A percentile compares a stretch with the other conserved stretches of the same genome.
These are phyloP conservation scores for Phaeosphaeriaceae sp. DNA, from an alignment of 2,329 filamentous ascomycete species.

Conservation along the genomic window DNA sequence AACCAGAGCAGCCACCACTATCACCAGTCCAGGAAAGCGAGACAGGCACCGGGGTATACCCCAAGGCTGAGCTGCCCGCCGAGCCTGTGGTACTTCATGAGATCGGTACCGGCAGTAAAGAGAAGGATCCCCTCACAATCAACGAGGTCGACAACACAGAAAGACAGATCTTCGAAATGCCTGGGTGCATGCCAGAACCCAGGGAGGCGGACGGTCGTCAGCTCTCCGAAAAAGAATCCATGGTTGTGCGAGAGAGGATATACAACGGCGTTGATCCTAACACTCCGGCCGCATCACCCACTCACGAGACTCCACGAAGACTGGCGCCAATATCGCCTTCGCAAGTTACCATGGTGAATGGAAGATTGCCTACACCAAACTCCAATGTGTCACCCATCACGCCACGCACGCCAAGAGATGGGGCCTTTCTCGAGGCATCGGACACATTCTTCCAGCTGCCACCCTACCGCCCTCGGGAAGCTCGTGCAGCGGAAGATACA, in stretches of 20 bases:
- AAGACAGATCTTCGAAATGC: slow-evolving; percentile 57
- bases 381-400: slow-evolving; percentile 38
- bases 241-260: slow-evolving; percentile 53
- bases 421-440: slow-evolving; percentile 38
- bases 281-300: slow-evolving; percentile 24
- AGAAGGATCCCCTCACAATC: slow-evolving; percentile 23
- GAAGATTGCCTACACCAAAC: slow-evolving; percentile 21
- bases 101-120: slow-evolving; percentile 21
- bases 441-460: slow-evolving; percentile 42
- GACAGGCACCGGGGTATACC: slow-evolving; percentile 46
- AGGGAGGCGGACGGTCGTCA: slow-evolving; percentile 58
- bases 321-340: slow-evolving; percentile 32
- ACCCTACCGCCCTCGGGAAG: slow-evolving; percentile 30
- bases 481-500: slow-evolving; percentile 34
- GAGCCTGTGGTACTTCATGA: slow-evolving; percentile 33
- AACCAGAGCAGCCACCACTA: slow-evolving; percentile 31
- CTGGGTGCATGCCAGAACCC: slow-evolving; percentile 63
- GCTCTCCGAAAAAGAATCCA: slow-evolving; percentile 58
- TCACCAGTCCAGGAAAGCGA: slow-evolving; percentile 30
- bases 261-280: slow-evolving; percentile 56
- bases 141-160: slow-evolving; percentile 48
- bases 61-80: slow-evolving; percentile 56
- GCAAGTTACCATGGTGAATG: slow-evolving; percentile 39
- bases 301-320: slow-evolving; percentile 30
- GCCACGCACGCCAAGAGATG: slow-evolving; percentile 41